Evolutionary conservation across 495 filamentous ascomycete genomes (phyloP).

Genomic region (Friedmanniomyces simplex): DNA sequence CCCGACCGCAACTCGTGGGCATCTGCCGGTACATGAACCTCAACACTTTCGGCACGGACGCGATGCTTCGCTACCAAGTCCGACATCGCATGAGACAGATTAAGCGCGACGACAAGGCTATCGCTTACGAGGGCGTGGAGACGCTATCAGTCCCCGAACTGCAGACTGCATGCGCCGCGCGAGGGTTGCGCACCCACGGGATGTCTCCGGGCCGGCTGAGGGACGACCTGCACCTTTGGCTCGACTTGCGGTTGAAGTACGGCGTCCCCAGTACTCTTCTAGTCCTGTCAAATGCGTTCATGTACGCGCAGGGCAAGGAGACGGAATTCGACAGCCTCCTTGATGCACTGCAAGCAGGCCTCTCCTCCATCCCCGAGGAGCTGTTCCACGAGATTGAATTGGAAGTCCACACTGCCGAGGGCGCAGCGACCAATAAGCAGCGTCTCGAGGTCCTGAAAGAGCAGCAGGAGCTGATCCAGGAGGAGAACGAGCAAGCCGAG

Average conservation of each 20-base stretch:
- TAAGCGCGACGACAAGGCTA: slow-evolving; percentile 93
- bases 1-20: slow-evolving; percentile 85
- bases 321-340: slow-evolving; percentile 81
- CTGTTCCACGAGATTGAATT: slow-evolving; percentile 99
- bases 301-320: slow-evolving; percentile 87
- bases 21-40: slow-evolving; percentile 99
- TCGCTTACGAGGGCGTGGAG: slow-evolving; percentile 88
- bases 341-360: slow-evolving; percentile 80
- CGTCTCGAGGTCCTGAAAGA: slow-evolving; percentile 98
- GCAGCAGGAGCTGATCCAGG: slow-evolving; percentile 95
- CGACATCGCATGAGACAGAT: slow-evolving; percentile 98
- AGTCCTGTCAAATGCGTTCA: slow-evolving; percentile 93
- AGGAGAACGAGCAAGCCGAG: slow-evolving; percentile 86
- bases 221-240: slow-evolving; percentile 88
- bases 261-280: slow-evolving; percentile 89
- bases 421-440: slow-evolving; percentile 97
- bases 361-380: slow-evolving; percentile 93
- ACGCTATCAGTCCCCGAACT: slow-evolving; percentile 87
- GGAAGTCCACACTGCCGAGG: slow-evolving; percentile 93
- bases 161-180: slow-evolving; percentile 79
- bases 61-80: slow-evolving; percentile 94
- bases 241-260: slow-evolving; percentile 86
- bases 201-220: slow-evolving; percentile 77
- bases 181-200: slow-evolving; percentile 85
- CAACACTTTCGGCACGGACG: slow-evolving; percentile 90